These are phyloP conservation scores for Talaromyces sp. DNA, from an alignment of 2,329 filamentous ascomycete genomes.

Conservation along the genomic window DNA sequence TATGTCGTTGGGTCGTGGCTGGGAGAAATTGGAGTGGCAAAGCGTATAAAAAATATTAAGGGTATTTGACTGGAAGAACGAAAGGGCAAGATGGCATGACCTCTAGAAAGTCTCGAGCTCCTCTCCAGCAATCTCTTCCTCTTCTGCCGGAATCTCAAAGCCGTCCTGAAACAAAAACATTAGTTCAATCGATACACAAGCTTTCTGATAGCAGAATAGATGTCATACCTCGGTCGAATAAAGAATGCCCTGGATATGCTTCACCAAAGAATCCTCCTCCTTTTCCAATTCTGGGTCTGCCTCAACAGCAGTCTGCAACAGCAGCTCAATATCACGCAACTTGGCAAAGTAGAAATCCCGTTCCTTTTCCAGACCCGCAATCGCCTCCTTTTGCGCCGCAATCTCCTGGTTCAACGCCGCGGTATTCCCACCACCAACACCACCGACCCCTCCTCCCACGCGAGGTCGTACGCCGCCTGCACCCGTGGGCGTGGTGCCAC, in stretches of 20 bases:
- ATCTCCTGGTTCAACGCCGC: conserved; percentile 81
- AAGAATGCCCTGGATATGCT: conserved; percentile 92
- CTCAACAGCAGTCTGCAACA: conserved; percentile 89
- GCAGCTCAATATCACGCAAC: conserved; percentile 88
- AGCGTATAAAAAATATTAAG: neutral
- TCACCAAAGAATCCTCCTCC: conserved; percentile 84
- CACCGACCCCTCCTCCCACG: conserved; percentile 47
- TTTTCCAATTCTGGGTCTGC: conserved; percentile 89
- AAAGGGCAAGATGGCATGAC: neutral
- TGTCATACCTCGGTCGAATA: conserved; percentile 79
- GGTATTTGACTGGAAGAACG: neutral
- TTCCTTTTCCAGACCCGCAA: conserved; percentile 90
- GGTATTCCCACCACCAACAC: conserved; percentile 58
- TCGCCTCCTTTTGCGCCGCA: conserved; percentile 83
- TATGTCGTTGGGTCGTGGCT: neutral
- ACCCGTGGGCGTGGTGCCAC: conserved; percentile 55
- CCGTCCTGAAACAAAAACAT: conserved; percentile 19
- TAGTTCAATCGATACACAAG: conserved; percentile 1
- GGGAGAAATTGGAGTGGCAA: neutral
- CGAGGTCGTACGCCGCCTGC: conserved; percentile 42
- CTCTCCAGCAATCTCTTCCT: conserved; percentile 18
- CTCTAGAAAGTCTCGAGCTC: conserved; percentile 27
- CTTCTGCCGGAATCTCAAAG: conserved; percentile 27
- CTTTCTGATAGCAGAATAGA: neutral
- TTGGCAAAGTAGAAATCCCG: conserved; percentile 99